Percentiles rank a stretch among this genome's conserved stretches.
Conservation (phyloP, 495 filamentous ascomycete species). For the Podospora anserina region DNA sequence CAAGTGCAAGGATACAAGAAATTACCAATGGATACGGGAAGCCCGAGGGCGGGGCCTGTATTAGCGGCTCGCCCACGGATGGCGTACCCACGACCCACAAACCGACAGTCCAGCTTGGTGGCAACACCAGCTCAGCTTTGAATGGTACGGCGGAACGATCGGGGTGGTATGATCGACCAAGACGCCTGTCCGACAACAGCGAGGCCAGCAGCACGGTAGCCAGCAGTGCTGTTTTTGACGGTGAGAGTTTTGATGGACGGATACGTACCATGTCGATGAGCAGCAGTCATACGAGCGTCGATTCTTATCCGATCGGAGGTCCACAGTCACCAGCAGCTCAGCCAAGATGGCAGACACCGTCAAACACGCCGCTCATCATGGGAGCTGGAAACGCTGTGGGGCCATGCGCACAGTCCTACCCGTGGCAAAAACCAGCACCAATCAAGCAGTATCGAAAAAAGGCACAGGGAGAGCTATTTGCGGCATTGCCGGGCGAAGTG, state of each 20-base stretch:
- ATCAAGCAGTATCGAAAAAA: slow-evolving; percentile 34
- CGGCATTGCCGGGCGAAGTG: slow-evolving; percentile 56
- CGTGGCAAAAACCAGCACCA: slow-evolving; percentile 40
- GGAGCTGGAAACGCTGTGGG: background rate
- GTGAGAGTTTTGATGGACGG: slow-evolving; percentile 29
- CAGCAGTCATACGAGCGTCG: slow-evolving; percentile 43
- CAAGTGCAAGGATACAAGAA: slow-evolving; percentile 24
- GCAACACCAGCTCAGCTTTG: background rate
- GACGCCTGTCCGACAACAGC: slow-evolving; percentile 30
- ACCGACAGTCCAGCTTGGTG: slow-evolving; percentile 19
- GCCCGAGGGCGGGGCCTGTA: slow-evolving; percentile 3
- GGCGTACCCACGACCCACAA: slow-evolving; percentile 16
- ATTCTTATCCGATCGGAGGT: slow-evolving; percentile 26
- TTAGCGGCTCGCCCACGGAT: background rate
- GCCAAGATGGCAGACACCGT: background rate
- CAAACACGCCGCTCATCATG: background rate
- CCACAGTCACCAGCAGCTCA: background rate
- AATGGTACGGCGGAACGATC: slow-evolving; percentile 14
- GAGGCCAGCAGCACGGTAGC: slow-evolving; percentile 22
- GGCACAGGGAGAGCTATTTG: slow-evolving; percentile 49
- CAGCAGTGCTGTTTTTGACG: slow-evolving; percentile 26
- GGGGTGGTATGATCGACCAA: slow-evolving; percentile 17
- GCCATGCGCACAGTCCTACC: slow-evolving; percentile 14
- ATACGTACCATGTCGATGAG: slow-evolving; percentile 25
- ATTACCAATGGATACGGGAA: background rate